Percentiles rank a stretch among this genome's conserved stretches.
Conservation (phyloP, 495 filamentous ascomycete species). For the Evernia prunastri region DNA sequence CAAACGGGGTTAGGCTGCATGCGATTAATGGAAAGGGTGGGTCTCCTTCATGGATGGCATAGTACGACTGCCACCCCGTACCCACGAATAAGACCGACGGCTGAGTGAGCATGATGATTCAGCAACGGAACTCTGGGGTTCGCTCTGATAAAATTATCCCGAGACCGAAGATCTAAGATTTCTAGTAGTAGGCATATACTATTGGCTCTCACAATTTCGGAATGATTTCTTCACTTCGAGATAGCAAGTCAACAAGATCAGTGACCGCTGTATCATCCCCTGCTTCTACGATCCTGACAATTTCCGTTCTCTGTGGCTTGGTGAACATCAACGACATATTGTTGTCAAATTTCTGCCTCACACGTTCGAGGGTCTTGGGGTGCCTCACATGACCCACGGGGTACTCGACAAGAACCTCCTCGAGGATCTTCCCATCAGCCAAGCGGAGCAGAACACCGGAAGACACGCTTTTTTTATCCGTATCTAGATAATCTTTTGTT, state of each 20-base stretch:
- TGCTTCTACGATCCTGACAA: neutral
- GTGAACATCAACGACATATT: neutral
- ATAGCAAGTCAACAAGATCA: neutral
- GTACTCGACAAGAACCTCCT: conserved; percentile 77
- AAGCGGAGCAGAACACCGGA: conserved; percentile 29
- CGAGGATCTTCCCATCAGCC: conserved; percentile 40
- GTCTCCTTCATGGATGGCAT: neutral
- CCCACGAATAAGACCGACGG: no score
- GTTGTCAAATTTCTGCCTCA: neutral
- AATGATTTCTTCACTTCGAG: neutral
- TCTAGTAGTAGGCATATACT: neutral
- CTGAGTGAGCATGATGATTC: no score
- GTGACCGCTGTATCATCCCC: neutral
- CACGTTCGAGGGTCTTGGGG: neutral
- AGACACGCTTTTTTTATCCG: conserved; percentile 28
- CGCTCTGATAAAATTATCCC: no score
- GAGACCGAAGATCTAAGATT: no score
- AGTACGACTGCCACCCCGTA: neutral
- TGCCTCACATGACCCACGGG: conserved; percentile 68
- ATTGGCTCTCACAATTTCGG: neutral
- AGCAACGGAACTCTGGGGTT: no score
- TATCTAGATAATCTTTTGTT: conserved; percentile 36
- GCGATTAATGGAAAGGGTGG: neutral
- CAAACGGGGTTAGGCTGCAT: neutral
- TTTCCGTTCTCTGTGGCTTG: neutral